Evolutionary conservation across 2,329 filamentous ascomycete species (phyloP).

Genomic region (Rutstroemia sp.): DNA sequence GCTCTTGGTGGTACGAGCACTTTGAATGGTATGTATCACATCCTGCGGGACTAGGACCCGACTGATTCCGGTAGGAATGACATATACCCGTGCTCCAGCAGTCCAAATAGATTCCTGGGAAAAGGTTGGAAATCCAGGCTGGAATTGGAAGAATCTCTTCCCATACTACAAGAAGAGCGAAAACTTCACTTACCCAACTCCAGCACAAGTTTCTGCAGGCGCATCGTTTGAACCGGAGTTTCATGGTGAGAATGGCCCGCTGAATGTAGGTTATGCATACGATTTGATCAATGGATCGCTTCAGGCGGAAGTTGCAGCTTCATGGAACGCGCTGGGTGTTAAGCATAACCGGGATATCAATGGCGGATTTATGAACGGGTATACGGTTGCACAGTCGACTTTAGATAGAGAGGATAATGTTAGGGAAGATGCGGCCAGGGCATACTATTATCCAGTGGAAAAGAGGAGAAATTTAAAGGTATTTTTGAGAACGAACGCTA

Average conservation of each 20-base stretch:
- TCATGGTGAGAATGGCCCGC: slow-evolving; percentile 15
- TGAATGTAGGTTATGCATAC: slow-evolving; percentile 16
- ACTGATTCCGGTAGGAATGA: slow-evolving; percentile 31
- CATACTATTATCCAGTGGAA: slow-evolving; percentile 18
- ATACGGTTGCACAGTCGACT: slow-evolving; percentile 13
- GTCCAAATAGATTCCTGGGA: slow-evolving; percentile 38
- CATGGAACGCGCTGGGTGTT: slow-evolving; percentile 12
- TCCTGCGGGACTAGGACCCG: slow-evolving; percentile 2
- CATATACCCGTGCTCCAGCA: slow-evolving; percentile 14
- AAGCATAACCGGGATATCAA: slow-evolving; percentile 12
- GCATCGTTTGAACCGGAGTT: slow-evolving; percentile 11
- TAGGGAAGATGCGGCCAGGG: slow-evolving; percentile 17
- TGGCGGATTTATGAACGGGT: slow-evolving; percentile 14
- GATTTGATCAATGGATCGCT: slow-evolving; percentile 10
- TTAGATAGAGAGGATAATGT: slow-evolving; percentile 22
- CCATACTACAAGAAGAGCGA: slow-evolving; percentile 36
- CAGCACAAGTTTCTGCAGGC: slow-evolving; percentile 2
- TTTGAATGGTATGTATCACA: slow-evolving; percentile 27
- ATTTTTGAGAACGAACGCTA: slow-evolving; percentile 15
- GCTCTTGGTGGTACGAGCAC: slow-evolving; percentile 16
- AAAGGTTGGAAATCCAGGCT: slow-evolving; percentile 36
- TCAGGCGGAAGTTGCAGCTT: background rate
- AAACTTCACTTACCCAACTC: slow-evolving; percentile 19
- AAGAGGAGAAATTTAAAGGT: slow-evolving; percentile 12
- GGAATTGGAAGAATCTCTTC: slow-evolving; percentile 35